These are phyloP conservation scores for Oxytropis ochrocephala DNA, from an alignment of 306 rosid species.

Conservation along the genomic window DNA sequence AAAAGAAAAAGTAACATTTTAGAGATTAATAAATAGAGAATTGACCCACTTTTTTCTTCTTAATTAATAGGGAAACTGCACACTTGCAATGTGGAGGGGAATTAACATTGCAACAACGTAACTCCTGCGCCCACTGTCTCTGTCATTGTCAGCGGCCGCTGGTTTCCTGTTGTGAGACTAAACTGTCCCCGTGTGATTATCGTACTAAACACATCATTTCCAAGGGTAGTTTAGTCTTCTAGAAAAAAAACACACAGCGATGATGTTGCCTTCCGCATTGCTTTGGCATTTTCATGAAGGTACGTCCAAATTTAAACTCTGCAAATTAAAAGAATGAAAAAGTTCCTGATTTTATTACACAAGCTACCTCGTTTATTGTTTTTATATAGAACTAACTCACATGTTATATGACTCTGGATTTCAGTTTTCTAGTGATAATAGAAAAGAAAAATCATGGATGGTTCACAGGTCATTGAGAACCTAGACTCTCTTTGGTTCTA, in stretches of 20 bases:
- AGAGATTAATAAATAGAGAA: too few species aligned
- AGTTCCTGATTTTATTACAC: background rate
- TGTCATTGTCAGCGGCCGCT: background rate
- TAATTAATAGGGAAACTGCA: background rate
- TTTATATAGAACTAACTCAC: slow-evolving; percentile 1
- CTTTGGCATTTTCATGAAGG: background rate
- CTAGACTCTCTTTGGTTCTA: slow-evolving; percentile 68
- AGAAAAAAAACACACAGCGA: background rate
- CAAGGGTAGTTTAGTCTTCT: slow-evolving; percentile 11
- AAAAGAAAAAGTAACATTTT: too few species aligned
- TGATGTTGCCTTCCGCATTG: background rate
- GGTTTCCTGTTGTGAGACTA: background rate
- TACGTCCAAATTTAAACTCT: slow-evolving; percentile 8
- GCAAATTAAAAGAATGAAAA: slow-evolving; percentile 26
- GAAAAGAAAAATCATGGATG: slow-evolving; percentile 24
- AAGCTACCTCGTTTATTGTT: background rate
- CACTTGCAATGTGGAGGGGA: background rate
- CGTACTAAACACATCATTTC: background rate
- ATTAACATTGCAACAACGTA: background rate
- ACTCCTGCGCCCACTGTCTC: background rate
- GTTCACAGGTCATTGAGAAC: slow-evolving; percentile 31
- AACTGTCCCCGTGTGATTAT: background rate
- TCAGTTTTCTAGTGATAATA: background rate
- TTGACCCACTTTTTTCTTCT: too few species aligned
- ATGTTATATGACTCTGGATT: background rate